Base-by-base conservation (phyloP, 164 flowering plant genomes). In the Macadamia tetraphylla region DNA sequence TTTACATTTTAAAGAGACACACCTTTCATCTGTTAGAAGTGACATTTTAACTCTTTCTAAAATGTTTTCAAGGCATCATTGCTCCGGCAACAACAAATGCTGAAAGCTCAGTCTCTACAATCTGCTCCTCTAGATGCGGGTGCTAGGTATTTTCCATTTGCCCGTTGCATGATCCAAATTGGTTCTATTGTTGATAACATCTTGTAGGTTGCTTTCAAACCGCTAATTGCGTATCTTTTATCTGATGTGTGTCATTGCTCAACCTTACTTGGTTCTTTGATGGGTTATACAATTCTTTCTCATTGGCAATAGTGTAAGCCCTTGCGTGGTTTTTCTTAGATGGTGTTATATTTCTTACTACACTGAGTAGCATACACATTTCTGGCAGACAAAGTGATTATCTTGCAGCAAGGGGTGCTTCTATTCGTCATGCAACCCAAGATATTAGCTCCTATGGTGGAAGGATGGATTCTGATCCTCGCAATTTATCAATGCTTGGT, bases 311-410 rank as follows among this genome's bases (percentile, higher is more conserved):
- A 67, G 53, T 69, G 60, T 43, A 5, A 35, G 5, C 63, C 65
- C 66, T 71, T 71, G 69, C 66, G 63, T 66, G 72, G 69, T 67
- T 78, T 23, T 64, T 70, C 63, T 51, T 69, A 79, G 73, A 71
- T 74, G 74, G 68, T 67, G 23, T 66, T 71, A 62, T 79, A 72
- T 77, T 74, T 77, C 77, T 77, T 71, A 66, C 69, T 67, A 73
- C 40, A 35, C 40, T 90, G 73, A 94, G 92, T 79, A 79, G 94
- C 80, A 81, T 68, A 77, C 78, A 74, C 83, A 82, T 90, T 89
- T 92, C 88, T 95, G 98, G 97, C 98, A 95, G 99, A 91, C 90
- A 81, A 83, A 74, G 82, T 83, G 98, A 90, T 76, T 95, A 92
- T 83, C 91, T 89, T 81, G 85, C 91, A 78, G 85, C 89, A 81